phyloP scores from a whole-genome alignment of 192 early-diverging fungal genomes.

The Chytriomyces confervae region DNA sequence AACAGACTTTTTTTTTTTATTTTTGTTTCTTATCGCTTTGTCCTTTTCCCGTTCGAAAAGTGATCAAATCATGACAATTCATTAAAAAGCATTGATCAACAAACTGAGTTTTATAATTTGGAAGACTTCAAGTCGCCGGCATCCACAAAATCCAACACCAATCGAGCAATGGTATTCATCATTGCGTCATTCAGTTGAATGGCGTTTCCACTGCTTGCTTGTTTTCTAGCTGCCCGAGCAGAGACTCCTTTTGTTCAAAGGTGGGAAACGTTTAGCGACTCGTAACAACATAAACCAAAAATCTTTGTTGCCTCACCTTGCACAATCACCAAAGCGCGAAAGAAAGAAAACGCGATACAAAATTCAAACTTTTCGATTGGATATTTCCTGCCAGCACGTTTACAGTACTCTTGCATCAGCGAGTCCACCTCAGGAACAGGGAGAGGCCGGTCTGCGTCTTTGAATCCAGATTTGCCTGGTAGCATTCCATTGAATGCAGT shows the following conservation, averaged over 20 bases:
- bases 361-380: conserved; percentile 83
- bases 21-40: background rate
- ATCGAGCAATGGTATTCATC: conserved; percentile 34
- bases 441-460: conserved; percentile 46
- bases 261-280: conserved; percentile 33
- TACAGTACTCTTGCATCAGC: conserved; percentile 78
- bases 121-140: conserved; percentile 45
- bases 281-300: background rate
- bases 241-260: conserved; percentile 89
- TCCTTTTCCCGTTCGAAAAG: background rate
- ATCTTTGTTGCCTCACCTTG: conserved; percentile 11
- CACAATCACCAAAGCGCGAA: conserved; percentile 64
- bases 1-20: background rate
- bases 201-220: conserved; percentile 76
- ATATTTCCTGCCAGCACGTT: conserved; percentile 60
- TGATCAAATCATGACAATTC: background rate
- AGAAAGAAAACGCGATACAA: conserved; percentile 86
- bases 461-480: conserved; percentile 16
- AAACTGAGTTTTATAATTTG: conserved; percentile 14
- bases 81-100: background rate
- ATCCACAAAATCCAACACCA: conserved; percentile 70
- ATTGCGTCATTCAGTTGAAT: conserved; percentile 28
- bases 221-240: conserved; percentile 83
- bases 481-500: background rate
- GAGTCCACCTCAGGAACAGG: conserved; percentile 67